These are phyloP conservation scores for Boletus insuetus DNA, from an alignment of 768 basidiomycete species.

Conservation along the genomic window DNA sequence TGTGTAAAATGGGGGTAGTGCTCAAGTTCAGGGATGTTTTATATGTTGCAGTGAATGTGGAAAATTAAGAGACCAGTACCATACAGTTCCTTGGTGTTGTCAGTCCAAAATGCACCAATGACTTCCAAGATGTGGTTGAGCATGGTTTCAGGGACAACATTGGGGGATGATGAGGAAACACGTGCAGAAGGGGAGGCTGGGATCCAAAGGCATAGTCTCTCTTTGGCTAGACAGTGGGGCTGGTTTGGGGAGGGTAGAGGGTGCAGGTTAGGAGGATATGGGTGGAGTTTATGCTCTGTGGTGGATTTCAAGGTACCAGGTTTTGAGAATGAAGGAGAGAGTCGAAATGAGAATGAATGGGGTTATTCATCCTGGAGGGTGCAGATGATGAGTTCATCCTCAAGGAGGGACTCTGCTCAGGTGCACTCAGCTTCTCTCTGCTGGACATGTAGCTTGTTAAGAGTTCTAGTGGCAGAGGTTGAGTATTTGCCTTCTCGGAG, in stretches of 20 bases:
- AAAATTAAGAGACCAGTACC: neutral
- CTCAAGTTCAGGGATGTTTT: neutral
- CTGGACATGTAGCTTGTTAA: too few relatives aligned
- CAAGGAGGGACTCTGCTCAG: too few relatives aligned
- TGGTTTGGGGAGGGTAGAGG: rapidly evolving
- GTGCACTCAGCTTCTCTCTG: too few relatives aligned
- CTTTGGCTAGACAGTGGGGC: neutral
- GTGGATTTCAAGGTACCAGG: too few relatives aligned
- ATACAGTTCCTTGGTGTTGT: neutral
- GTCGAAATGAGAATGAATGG: too few relatives aligned
- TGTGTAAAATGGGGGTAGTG: rapidly evolving
- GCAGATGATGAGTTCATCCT: too few relatives aligned
- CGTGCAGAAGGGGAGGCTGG: neutral
- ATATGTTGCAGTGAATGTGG: neutral
- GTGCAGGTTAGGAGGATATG: neutral
- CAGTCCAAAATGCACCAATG: neutral
- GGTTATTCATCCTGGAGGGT: too few relatives aligned
- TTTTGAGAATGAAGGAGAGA: too few relatives aligned
- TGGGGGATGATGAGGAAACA: too few relatives aligned
- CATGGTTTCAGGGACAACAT: too few relatives aligned
- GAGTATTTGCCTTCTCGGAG: neutral
- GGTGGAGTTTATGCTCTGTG: too few relatives aligned
- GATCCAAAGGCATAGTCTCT: neutral
- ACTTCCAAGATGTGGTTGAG: neutral
- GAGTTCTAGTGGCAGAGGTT: too few relatives aligned